Evolutionary conservation across 805 yeast genomes (phyloP).

Genomic region (Yarrowia osloensis): DNA sequence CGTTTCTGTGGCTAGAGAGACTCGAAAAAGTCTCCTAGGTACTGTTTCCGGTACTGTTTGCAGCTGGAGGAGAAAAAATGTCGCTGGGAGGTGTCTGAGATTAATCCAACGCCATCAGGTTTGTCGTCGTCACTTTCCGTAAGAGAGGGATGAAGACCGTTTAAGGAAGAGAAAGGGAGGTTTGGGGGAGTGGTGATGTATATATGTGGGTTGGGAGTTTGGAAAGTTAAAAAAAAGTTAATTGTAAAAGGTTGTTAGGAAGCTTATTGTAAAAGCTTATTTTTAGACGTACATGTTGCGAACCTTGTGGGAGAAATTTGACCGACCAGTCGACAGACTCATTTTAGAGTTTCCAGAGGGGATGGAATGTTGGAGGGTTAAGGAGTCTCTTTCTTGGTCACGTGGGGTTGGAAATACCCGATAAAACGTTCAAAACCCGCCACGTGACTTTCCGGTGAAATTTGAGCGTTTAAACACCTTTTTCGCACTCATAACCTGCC

Average conservation of each 20-base stretch:
- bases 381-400: too few relatives aligned
- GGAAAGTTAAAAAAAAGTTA: not conserved
- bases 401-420: too few relatives aligned
- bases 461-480: too few relatives aligned
- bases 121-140: constrained; percentile 31
- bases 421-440: too few relatives aligned
- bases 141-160: constrained; percentile 30
- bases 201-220: constrained; percentile 5
- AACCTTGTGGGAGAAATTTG: not conserved
- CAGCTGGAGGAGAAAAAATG: constrained; percentile 21
- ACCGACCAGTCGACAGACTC: too few relatives aligned
- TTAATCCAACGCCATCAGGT: constrained; percentile 30
- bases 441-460: too few relatives aligned
- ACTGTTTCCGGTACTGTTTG: constrained; percentile 31
- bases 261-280: not conserved
- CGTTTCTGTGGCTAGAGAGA: constrained; percentile 31
- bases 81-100: constrained; percentile 24
- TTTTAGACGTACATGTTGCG: not conserved
- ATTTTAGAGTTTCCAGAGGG: too few relatives aligned
- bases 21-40: constrained; percentile 27
- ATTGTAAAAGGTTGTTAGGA: not conserved
- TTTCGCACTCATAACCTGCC: too few relatives aligned
- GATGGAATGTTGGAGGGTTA: too few relatives aligned
- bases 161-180: not conserved
- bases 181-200: constrained; percentile 33